These are phyloP conservation scores for Curvularia eragrostidis DNA, from an alignment of 2,329 filamentous ascomycete species.

Conservation along the genomic window DNA sequence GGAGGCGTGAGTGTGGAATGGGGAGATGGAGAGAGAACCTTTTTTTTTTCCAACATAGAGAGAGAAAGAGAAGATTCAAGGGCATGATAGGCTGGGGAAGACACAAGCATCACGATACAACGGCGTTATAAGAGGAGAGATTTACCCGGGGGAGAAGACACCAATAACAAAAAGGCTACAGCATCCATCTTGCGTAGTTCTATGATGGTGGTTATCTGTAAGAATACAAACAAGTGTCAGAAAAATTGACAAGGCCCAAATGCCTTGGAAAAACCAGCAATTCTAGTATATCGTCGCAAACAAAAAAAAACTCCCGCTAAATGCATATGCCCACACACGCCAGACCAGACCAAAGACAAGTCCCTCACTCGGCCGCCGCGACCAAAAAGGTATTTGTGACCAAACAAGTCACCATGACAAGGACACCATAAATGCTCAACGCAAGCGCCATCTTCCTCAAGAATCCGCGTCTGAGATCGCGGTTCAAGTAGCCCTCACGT, in stretches of 20 bases:
- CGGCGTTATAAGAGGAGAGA: background rate
- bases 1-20: background rate
- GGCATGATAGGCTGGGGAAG: background rate
- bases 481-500: conserved; percentile 60
- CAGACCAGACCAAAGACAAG: background rate
- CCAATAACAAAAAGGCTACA: background rate
- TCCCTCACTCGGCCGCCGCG: conserved; percentile 60
- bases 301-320: conserved; percentile 10
- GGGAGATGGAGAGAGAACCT: background rate
- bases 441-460: conserved; percentile 76
- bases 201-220: background rate
- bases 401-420: conserved; percentile 90
- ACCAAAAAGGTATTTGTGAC: conserved; percentile 84
- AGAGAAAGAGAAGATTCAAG: background rate
- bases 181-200: background rate
- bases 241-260: background rate
- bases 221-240: conserved; percentile 2
- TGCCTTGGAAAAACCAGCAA: background rate
- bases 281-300: background rate
- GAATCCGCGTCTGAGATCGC: conserved; percentile 67
- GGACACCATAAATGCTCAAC: conserved; percentile 80
- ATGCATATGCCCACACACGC: conserved; percentile 1
- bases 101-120: background rate
- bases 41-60: background rate
- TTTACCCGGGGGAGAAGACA: background rate